A percentile compares a stretch with the other conserved stretches of the same genome.
Evolutionary conservation across 257 asterid genomes (phyloP).

Genomic region (Paulownia fortunei): DNA sequence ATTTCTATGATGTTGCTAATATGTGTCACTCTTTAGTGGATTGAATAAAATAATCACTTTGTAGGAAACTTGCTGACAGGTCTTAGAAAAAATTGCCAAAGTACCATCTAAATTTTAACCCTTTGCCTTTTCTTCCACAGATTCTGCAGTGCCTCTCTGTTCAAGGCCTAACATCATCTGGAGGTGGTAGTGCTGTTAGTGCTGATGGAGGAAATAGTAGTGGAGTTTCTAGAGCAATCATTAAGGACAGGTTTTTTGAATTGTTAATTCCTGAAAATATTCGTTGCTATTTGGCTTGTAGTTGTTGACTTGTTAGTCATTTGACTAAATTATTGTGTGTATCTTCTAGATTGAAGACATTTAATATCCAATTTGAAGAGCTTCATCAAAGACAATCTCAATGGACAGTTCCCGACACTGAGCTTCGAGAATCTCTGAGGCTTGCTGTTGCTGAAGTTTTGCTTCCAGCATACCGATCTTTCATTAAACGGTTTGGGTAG

Average conservation of each 20-base stretch:
- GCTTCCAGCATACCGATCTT: constrained; percentile 96
- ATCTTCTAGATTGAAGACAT: constrained; percentile 75
- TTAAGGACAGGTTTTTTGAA: constrained; percentile 77
- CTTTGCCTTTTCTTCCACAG: constrained; percentile 48
- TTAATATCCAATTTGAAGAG: constrained; percentile 91
- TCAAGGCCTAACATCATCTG: constrained; percentile 90
- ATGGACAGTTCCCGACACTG: constrained; percentile 99
- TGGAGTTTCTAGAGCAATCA: constrained; percentile 88
- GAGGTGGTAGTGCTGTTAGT: constrained; percentile 75
- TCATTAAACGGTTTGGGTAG: constrained; percentile 92
- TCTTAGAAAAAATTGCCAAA: background rate
- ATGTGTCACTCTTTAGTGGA: background rate
- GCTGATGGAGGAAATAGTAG: constrained; percentile 94
- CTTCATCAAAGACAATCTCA: constrained; percentile 98
- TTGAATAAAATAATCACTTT: background rate
- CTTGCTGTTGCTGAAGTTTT: constrained; percentile 97
- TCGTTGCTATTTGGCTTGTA: background rate
- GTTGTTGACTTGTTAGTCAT: background rate
- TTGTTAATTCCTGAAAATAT: constrained; percentile 27
- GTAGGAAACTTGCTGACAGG: background rate
- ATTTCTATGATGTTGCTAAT: background rate
- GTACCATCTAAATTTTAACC: background rate
- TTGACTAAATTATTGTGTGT: constrained; percentile 20
- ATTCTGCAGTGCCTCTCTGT: constrained; percentile 81
- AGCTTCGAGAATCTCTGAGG: constrained; percentile 90